Evolutionary conservation across 345 rosid genomes (phyloP), one percentile per base, ranked within the genome.

Genomic region (Eutrema japonicum): DNA sequence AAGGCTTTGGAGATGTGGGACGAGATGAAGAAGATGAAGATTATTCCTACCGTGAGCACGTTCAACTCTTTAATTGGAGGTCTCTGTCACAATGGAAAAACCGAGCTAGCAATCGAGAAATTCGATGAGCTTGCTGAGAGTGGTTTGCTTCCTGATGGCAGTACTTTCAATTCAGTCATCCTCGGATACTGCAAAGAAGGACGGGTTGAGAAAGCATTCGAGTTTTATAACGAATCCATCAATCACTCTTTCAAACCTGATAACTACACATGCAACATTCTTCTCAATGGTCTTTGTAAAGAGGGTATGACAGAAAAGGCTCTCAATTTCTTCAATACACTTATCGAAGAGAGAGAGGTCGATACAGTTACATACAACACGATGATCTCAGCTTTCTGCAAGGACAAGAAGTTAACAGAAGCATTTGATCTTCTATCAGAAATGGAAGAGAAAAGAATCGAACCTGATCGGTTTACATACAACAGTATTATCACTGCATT

Each of bases 291-390:
- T 65, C 90, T 91, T 70, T 94, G 96, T 77, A 79, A 74, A 27
- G 85, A 85, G 54, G 86, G 95, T 41, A 75, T 85, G 95, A 83
- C 87, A 46, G 96, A 89, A 33, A 91, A 89, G 77, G 96, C 96
- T 55, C 85, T 94, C 67, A 85, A 81, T 63, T 93, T 91, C 84
- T 91, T 91, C 79, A 64, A 85, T 56, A 65, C 85, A 0, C 89
- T 89, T 85, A 79, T 81, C 66, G 78, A 86, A 64, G 93, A 90
- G 41, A 85, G 86, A 68, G 49, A 64, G 16, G 46, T 85, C 49
- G 96, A 91, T 80, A 76, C 75, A 12, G 88, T 87, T 53, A 83
- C 98, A 12, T 87, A 91, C 85, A 91, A 89, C 85, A 94, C 85
- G 6, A 77, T 91, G 73, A 89, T 94, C 71, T 83, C 90, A 47